Percentiles rank a stretch among this genome's conserved stretches.
phyloP scores from a whole-genome alignment of 352 stramenopile genomes.

The Nothophytophthora sp. region DNA sequence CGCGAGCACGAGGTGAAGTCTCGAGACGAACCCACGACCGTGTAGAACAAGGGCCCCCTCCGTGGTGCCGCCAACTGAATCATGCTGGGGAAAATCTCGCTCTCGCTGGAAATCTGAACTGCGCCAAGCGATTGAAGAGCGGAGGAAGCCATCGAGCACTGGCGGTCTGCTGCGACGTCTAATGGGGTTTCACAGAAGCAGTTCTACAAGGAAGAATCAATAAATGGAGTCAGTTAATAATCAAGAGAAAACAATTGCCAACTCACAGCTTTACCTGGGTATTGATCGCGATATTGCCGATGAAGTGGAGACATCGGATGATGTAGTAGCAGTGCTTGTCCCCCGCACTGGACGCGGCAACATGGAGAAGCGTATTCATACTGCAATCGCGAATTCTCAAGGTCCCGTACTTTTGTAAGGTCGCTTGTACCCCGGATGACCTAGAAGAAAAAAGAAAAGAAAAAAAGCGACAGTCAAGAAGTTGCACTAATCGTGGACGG shows the following conservation, averaged over 20 bases:
- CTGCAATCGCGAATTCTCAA: constrained; percentile 52
- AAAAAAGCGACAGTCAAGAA: not conserved
- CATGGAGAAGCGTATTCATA: constrained; percentile 61
- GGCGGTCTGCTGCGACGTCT: constrained; percentile 34
- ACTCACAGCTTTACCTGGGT: constrained; percentile 46
- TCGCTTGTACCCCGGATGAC: constrained; percentile 32
- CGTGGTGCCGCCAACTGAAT: constrained; percentile 15
- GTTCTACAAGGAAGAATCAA: too few relatives aligned
- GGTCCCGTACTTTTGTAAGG: constrained; percentile 42
- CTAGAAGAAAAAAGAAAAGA: constrained; percentile 16
- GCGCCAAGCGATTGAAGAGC: constrained; percentile 35
- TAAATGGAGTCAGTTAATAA: too few relatives aligned
- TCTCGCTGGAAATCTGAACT: constrained; percentile 33
- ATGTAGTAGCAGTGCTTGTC: constrained; percentile 51
- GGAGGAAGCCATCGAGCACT: constrained; percentile 26
- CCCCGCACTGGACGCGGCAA: constrained; percentile 38
- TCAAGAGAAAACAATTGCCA: too few relatives aligned
- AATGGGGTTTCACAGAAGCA: constrained; percentile 40
- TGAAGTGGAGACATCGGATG: constrained; percentile 37
- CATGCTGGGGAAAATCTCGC: constrained; percentile 31
- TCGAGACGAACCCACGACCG: constrained; percentile 15
- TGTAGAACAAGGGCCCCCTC: constrained; percentile 28
- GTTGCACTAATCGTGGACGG: too few relatives aligned
- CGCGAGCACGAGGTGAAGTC: constrained; percentile 37
- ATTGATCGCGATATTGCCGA: constrained; percentile 42